A percentile compares a stretch with the other conserved stretches of the same genome.
Evolutionary conservation across 83 land plant genomes (phyloP).

Genomic region (Diphasiastrum complanatum): DNA sequence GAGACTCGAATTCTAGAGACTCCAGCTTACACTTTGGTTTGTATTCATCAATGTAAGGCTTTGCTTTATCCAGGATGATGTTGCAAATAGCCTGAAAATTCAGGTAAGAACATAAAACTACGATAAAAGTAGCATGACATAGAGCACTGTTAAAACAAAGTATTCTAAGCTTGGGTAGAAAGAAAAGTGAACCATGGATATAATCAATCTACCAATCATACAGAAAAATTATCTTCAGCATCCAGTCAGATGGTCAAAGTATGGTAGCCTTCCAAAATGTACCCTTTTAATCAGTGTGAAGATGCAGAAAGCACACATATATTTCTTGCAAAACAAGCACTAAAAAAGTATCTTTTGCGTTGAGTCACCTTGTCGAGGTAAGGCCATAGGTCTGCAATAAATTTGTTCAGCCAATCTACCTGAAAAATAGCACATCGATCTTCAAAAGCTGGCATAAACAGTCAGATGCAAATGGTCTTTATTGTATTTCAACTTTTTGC

Average conservation of each 20-base stretch:
- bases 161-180: too few relatives aligned
- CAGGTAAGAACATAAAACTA: slow-evolving; percentile 1
- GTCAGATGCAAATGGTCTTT: too few relatives aligned
- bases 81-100: slow-evolving; percentile 66
- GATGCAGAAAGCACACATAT: background rate
- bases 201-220: too few relatives aligned
- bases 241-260: too few relatives aligned
- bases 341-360: slow-evolving; percentile 10
- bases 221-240: too few relatives aligned
- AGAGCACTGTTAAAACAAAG: slow-evolving; percentile 4
- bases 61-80: slow-evolving; percentile 49
- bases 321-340: background rate
- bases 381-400: slow-evolving; percentile 37
- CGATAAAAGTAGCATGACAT: background rate
- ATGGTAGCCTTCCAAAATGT: too few relatives aligned
- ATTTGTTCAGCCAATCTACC: slow-evolving; percentile 79
- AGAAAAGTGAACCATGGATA: too few relatives aligned
- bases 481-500: too few relatives aligned
- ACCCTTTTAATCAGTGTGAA: too few relatives aligned
- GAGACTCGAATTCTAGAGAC: slow-evolving; percentile 66
- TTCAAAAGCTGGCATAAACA: too few relatives aligned
- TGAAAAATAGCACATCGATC: too few relatives aligned
- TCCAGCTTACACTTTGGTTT: slow-evolving; percentile 70
- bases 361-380: slow-evolving; percentile 87
- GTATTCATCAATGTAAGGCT: slow-evolving; percentile 74